Percentiles rank a stretch among this genome's conserved stretches.
Evolutionary conservation across 2,329 filamentous ascomycete genomes (phyloP).

Genomic region (Lachnellula arida): DNA sequence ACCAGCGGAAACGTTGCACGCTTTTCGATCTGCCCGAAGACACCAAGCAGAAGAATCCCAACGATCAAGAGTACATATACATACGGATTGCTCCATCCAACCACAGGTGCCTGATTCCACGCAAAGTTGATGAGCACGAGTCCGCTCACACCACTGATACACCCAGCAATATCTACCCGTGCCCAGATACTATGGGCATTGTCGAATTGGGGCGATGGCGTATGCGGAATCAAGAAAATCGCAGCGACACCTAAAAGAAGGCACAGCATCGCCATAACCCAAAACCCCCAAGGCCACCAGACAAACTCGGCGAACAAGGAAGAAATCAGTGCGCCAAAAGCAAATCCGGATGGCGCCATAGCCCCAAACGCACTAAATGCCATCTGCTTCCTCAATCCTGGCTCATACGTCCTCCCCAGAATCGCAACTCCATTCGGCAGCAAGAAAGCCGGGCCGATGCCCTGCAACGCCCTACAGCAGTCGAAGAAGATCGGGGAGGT

Average conservation of each 20-base stretch:
- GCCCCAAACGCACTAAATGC: slow-evolving; percentile 42
- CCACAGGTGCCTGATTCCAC: slow-evolving; percentile 38
- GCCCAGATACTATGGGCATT: slow-evolving; percentile 22
- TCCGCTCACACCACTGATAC: slow-evolving; percentile 42
- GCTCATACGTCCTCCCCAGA: slow-evolving; percentile 42
- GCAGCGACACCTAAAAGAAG: slow-evolving; percentile 34
- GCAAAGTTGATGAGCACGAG: slow-evolving; percentile 53
- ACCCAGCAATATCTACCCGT: slow-evolving; percentile 40
- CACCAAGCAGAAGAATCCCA: slow-evolving; percentile 47
- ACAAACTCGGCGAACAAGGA: slow-evolving; percentile 36
- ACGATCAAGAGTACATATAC: slow-evolving; percentile 46
- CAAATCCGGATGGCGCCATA: slow-evolving; percentile 41
- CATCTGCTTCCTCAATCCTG: slow-evolving; percentile 41
- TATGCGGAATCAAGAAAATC: slow-evolving; percentile 37
- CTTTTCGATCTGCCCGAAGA: slow-evolving; percentile 52
- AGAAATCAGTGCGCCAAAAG: slow-evolving; percentile 38
- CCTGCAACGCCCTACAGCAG: slow-evolving; percentile 48
- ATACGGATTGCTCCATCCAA: slow-evolving; percentile 18
- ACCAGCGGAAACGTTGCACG: slow-evolving; percentile 49
- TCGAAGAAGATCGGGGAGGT: slow-evolving; percentile 35
- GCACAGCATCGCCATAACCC: slow-evolving; percentile 39
- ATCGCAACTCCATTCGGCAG: slow-evolving; percentile 49
- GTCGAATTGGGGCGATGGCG: slow-evolving; percentile 28
- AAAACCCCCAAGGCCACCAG: slow-evolving; percentile 51
- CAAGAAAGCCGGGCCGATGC: slow-evolving; percentile 45